Evolutionary conservation across 306 rosid species (phyloP), one percentile per base, ranked within the genome.

Genomic region (Cyclanthera cordifolia): DNA sequence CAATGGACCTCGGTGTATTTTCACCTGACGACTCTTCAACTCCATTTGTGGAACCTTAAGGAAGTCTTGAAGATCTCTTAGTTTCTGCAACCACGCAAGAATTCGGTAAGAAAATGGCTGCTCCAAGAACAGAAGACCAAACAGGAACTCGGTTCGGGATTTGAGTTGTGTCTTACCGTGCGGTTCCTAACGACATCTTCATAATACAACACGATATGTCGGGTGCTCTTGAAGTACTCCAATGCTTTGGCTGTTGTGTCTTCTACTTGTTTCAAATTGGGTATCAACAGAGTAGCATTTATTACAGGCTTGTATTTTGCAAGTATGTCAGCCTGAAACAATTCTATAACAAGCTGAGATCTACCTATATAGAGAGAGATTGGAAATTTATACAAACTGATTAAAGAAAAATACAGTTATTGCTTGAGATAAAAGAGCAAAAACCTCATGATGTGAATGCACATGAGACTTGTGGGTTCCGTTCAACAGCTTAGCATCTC

Each of bases 381-480:
- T 34, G 28, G 50, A 61, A 19, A 14, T 59, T n/a, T 30, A 1
- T 47, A 34, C 50, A 61, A 37, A 61, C 49, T 39, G 69, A 63
- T 63, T 41, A 8, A 8, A 21, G 46, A 43, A 46, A 24, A 64
- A 64, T 14, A 9, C 32, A 63, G 34, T 12, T 43, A 64, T 21
- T 66, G 37, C 15, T 6, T 43, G 68, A 64, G 52, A 78, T 41
- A 17, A 19, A 60, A 46, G 79, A 81, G 78, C 54, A 53, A 75
- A 75, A 68, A 93, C 99, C 94, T 94, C 97, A 21, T 72, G 85
- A 47, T 85, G 82, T 48, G 99, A 94, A 85, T 94, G 99, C 49
- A 85, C 90, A 43, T 94, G 99, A 78, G 99, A 94, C 81, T 94
- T 94, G 86, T 94, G 99, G 73, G 96, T 94, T 60, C 99, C 97